Percentiles rank a stretch among this genome's conserved stretches.
Evolutionary conservation across 2,329 filamentous ascomycete genomes (phyloP).

Genomic region (Fusarium algeriense): DNA sequence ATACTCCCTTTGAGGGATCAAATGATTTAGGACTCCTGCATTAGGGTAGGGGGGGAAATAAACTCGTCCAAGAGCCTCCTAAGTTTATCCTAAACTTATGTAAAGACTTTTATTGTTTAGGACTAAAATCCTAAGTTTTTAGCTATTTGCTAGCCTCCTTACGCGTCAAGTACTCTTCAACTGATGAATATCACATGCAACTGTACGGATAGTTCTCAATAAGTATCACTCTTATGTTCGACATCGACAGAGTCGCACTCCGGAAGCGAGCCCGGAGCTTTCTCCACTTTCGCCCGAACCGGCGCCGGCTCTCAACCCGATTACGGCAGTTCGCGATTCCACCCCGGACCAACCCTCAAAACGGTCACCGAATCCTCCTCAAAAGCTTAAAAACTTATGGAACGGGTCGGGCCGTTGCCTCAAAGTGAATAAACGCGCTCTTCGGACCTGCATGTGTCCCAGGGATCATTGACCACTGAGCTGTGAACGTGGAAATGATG

Average conservation of each 20-base stretch:
- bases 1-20: neutral
- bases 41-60: neutral
- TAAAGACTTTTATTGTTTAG: fast-evolving
- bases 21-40: neutral
- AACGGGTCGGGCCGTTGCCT: conserved; percentile 37
- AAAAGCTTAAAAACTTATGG: neutral
- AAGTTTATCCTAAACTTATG: neutral
- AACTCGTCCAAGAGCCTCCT: neutral
- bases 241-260: neutral
- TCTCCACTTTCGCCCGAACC: conserved; percentile 28
- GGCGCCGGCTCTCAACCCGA: conserved; percentile 30
- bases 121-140: neutral
- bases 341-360: conserved; percentile 16
- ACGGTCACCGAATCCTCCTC: conserved; percentile 18
- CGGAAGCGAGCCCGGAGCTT: neutral
- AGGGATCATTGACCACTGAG: conserved; percentile 28
- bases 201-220: neutral
- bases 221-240: neutral
- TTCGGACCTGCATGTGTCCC: conserved; percentile 9
- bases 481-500: conserved; percentile 30
- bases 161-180: fast-evolving
- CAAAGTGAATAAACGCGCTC: conserved; percentile 16
- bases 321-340: conserved; percentile 31
- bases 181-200: neutral
- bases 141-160: neutral